These are phyloP conservation scores for Amniculicola lignicola DNA, from an alignment of 495 filamentous ascomycete genomes.

Conservation along the genomic window DNA sequence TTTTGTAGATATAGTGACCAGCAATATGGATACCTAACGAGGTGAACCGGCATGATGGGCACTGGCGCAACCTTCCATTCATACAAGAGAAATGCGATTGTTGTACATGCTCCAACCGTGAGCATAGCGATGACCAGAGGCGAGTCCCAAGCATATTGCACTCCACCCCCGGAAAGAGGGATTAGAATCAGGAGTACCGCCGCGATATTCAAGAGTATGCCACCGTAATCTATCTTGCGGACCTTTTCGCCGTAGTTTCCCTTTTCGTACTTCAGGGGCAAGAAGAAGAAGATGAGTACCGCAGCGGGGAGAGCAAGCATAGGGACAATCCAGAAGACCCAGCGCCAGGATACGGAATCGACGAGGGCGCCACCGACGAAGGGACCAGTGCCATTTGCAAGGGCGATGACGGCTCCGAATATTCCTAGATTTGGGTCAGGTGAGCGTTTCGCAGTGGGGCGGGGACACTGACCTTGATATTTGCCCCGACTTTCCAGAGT, in stretches of 20 bases:
- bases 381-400: slow-evolving; percentile 36
- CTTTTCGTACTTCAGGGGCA: slow-evolving; percentile 42
- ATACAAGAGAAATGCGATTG: slow-evolving; percentile 52
- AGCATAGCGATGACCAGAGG: slow-evolving; percentile 63
- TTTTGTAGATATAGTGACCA: slow-evolving; percentile 56
- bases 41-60: slow-evolving; percentile 59
- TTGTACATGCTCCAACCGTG: slow-evolving; percentile 47
- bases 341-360: slow-evolving; percentile 35
- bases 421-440: no score
- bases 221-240: slow-evolving; percentile 56
- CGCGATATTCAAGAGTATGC: slow-evolving; percentile 49
- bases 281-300: slow-evolving; percentile 38
- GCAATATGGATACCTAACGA: slow-evolving; percentile 56
- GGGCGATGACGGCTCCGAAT: slow-evolving; percentile 34
- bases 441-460: not conserved
- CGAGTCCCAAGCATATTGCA: slow-evolving; percentile 59
- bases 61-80: slow-evolving; percentile 58
- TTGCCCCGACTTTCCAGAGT: slow-evolving; percentile 39
- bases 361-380: slow-evolving; percentile 36
- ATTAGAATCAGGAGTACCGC: slow-evolving; percentile 59
- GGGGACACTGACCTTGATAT: slow-evolving; percentile 32
- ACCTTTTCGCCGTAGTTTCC: slow-evolving; percentile 43
- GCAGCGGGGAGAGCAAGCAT: slow-evolving; percentile 34
- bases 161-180: slow-evolving; percentile 61
- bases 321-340: slow-evolving; percentile 33